A percentile compares a stretch with the other conserved stretches of the same genome.
These are phyloP conservation scores for Zygoascus tannicola DNA, from an alignment of 805 yeast genomes.

Conservation along the genomic window DNA sequence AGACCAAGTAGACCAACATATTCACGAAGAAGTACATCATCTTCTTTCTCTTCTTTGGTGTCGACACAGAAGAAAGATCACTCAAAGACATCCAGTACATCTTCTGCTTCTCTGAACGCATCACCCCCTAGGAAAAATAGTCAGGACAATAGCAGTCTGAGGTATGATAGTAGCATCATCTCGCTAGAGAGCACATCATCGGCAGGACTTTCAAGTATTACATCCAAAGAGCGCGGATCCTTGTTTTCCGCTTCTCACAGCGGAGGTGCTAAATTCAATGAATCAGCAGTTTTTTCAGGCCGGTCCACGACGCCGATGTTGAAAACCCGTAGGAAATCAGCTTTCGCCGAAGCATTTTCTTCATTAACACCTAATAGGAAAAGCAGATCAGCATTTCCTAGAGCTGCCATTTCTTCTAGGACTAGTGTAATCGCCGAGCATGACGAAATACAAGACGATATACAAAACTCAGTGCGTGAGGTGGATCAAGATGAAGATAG, in stretches of 20 bases:
- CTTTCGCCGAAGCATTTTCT: slow-evolving; percentile 9
- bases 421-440: not conserved
- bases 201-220: not conserved
- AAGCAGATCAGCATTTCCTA: not conserved
- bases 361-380: not conserved
- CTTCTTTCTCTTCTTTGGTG: slow-evolving; percentile 21
- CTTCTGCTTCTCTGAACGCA: slow-evolving; percentile 8
- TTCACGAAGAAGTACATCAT: slow-evolving; percentile 19
- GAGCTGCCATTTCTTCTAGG: not conserved
- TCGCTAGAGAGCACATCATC: not conserved
- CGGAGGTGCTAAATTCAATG: slow-evolving; percentile 11
- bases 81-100: slow-evolving; percentile 20
- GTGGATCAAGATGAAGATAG: not conserved
- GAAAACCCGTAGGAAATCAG: slow-evolving; percentile 9
- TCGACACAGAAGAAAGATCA: slow-evolving; percentile 14
- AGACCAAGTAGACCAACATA: not conserved
- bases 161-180: not conserved
- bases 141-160: not conserved
- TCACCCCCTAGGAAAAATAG: slow-evolving; percentile 1
- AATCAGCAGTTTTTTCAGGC: slow-evolving; percentile 13
- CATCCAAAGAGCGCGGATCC: too few species aligned
- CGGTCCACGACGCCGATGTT: slow-evolving; percentile 1
- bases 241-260: not conserved
- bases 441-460: not conserved
- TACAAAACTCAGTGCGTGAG: not conserved